These are phyloP conservation scores for Penicillium alfredii DNA, from an alignment of 495 filamentous ascomycete species.

Conservation along the genomic window DNA sequence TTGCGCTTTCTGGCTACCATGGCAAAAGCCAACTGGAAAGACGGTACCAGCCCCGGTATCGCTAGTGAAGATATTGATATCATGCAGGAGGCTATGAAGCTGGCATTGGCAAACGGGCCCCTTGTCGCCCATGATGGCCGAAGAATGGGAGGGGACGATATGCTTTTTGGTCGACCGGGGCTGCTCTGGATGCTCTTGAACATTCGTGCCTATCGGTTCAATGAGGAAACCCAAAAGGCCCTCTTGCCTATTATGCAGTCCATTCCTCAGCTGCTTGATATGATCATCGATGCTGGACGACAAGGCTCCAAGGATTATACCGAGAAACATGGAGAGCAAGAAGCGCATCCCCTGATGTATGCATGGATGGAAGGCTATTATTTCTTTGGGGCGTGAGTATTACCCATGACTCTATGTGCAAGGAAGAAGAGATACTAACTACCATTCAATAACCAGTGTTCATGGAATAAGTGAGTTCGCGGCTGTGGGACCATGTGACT, in stretches of 20 bases:
- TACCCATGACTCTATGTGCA: neutral
- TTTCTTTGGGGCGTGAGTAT: slow-evolving; percentile 37
- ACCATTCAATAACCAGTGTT: slow-evolving; percentile 13
- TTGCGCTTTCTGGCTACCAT: slow-evolving; percentile 19
- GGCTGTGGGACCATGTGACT: neutral
- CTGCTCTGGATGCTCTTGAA: slow-evolving; percentile 39
- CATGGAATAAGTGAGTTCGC: slow-evolving; percentile 29
- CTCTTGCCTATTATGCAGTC: slow-evolving; percentile 19
- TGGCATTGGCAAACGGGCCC: slow-evolving; percentile 29
- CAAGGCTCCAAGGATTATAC: slow-evolving; percentile 28
- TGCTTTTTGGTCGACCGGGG: slow-evolving; percentile 40
- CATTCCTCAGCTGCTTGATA: slow-evolving; percentile 28
- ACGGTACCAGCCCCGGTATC: slow-evolving; percentile 7
- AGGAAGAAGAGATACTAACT: too few relatives aligned
- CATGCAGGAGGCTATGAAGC: slow-evolving; percentile 24
- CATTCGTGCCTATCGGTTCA: slow-evolving; percentile 21
- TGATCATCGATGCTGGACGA: slow-evolving; percentile 31
- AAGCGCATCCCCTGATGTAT: slow-evolving; percentile 43
- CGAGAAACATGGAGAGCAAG: slow-evolving; percentile 23
- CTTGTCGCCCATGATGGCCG: slow-evolving; percentile 26
- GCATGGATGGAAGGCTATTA: slow-evolving; percentile 39
- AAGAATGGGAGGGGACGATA: slow-evolving; percentile 36
- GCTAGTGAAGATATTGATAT: slow-evolving; percentile 20
- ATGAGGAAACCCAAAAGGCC: slow-evolving; percentile 10
- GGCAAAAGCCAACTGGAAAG: slow-evolving; percentile 9